Percentiles rank a stretch among this genome's conserved stretches.
phyloP scores from a whole-genome alignment of 2,329 filamentous ascomycete species.

The Claviceps pusilla region DNA sequence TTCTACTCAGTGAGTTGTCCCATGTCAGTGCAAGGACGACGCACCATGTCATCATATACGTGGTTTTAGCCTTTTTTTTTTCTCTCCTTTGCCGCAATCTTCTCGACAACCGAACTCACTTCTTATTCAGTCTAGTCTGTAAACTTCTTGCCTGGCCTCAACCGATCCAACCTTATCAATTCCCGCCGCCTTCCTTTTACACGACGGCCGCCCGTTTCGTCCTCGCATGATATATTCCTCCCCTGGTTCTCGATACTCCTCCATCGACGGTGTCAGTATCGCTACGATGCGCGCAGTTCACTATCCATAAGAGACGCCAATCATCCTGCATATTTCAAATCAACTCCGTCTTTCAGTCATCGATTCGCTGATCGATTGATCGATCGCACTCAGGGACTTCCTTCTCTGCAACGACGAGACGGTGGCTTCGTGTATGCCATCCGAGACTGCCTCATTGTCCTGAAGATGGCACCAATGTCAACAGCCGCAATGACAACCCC shows the following conservation, averaged over 20 bases:
- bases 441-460: slow-evolving; percentile 6
- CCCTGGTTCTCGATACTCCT: slow-evolving; percentile 1
- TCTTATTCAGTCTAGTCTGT: neutral
- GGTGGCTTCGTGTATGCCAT: neutral
- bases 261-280: neutral
- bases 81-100: neutral
- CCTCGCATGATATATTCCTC: neutral
- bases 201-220: neutral
- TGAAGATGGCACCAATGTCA: slow-evolving; percentile 28
- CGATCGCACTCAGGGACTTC: neutral
- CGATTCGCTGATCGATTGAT: neutral
- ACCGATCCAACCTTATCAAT: neutral
- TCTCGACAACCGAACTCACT: neutral
- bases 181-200: neutral
- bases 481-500: slow-evolving; percentile 21
- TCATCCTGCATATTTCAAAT: neutral
- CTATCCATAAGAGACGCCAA: slow-evolving; percentile 7
- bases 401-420: neutral
- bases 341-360: slow-evolving; percentile 1
- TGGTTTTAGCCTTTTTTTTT: neutral
- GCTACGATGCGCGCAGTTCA: slow-evolving; percentile 11
- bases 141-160: neutral
- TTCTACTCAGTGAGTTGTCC: slow-evolving; percentile 3
- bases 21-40: slow-evolving; percentile 6
- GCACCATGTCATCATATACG: slow-evolving; percentile 1